Conservation (phyloP, 2,329 filamentous ascomycete species). For the Curvularia hawaiiensis region DNA sequence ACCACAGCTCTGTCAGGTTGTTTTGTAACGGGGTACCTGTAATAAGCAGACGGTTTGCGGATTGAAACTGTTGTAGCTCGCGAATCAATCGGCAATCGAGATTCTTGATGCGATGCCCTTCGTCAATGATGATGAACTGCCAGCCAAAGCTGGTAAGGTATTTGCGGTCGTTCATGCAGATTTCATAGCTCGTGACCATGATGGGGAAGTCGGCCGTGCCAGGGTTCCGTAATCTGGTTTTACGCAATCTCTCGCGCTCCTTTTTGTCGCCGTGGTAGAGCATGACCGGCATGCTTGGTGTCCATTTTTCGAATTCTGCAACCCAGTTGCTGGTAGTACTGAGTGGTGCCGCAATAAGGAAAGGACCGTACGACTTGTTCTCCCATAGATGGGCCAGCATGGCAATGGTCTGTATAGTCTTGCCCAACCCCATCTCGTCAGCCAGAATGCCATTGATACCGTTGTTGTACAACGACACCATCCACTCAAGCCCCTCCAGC, state of each 20-base stretch:
- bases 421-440: slow-evolving; percentile 93
- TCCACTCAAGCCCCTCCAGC: slow-evolving; percentile 92
- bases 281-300: slow-evolving; percentile 83
- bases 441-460: slow-evolving; percentile 90
- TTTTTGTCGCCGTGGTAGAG: slow-evolving; percentile 87
- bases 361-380: slow-evolving; percentile 85
- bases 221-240: slow-evolving; percentile 71
- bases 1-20: slow-evolving; percentile 94
- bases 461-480: slow-evolving; percentile 82
- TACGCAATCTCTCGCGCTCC: slow-evolving; percentile 77
- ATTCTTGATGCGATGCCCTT: slow-evolving; percentile 97
- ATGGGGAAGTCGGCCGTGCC: slow-evolving; percentile 79
- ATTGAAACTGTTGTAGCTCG: slow-evolving; percentile 85
- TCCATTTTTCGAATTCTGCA: slow-evolving; percentile 90
- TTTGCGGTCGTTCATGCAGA: slow-evolving; percentile 88
- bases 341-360: slow-evolving; percentile 86
- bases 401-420: slow-evolving; percentile 90
- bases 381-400: slow-evolving; percentile 87
- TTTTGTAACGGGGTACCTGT: slow-evolving; percentile 96
- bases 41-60: slow-evolving; percentile 87
- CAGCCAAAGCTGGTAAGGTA: slow-evolving; percentile 83
- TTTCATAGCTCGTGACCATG: slow-evolving; percentile 94
- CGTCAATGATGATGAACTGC: slow-evolving; percentile 98
- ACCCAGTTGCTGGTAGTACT: slow-evolving; percentile 97
- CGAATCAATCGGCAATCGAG: slow-evolving; percentile 91